Percentiles rank a stretch among this genome's conserved stretches.
Conservation (phyloP, 2,329 filamentous ascomycete genomes). For the Calonectria montana region DNA sequence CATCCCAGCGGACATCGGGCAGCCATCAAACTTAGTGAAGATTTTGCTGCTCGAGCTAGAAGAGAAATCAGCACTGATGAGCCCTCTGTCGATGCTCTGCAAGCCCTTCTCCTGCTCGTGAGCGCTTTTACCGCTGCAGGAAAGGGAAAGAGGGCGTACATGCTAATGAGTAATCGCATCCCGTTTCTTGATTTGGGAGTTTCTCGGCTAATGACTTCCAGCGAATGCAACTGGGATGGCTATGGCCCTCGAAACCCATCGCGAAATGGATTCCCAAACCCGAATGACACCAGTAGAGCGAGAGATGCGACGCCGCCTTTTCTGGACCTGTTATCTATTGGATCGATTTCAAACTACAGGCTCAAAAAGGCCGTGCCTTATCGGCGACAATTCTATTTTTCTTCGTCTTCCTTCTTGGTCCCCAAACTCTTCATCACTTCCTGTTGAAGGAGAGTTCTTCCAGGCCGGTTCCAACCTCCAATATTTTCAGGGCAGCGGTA, state of each 20-base stretch:
- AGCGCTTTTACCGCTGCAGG: conserved; percentile 82
- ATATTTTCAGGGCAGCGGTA: conserved; percentile 75
- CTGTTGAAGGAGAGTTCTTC: conserved; percentile 83
- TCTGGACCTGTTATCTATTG: conserved; percentile 90
- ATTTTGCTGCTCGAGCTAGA: conserved; percentile 78
- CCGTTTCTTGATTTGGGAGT: not conserved
- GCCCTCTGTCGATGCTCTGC: conserved; percentile 81
- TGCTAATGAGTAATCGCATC: conserved; percentile 75
- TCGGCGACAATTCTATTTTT: conserved; percentile 80
- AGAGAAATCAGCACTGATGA: conserved; percentile 81
- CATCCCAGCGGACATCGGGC: conserved; percentile 76
- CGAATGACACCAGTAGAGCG: conserved; percentile 75
- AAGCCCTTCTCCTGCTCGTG: conserved; percentile 80
- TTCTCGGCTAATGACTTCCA: conserved; percentile 54
- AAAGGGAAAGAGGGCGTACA: conserved; percentile 86
- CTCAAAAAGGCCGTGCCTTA: conserved; percentile 83
- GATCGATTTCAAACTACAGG: conserved; percentile 87
- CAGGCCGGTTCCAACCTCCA: conserved; percentile 82
- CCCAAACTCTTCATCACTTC: conserved; percentile 68
- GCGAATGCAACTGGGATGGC: conserved; percentile 85
- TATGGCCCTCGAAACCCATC: conserved; percentile 82
- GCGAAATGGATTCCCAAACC: conserved; percentile 74
- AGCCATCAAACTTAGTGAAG: conserved; percentile 75
- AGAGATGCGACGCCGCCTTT: conserved; percentile 82
- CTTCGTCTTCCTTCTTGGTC: conserved; percentile 82